Evolutionary conservation across 331 rosid species (phyloP), one percentile per base, ranked within the genome.

Genomic region (Malus hybrid): DNA sequence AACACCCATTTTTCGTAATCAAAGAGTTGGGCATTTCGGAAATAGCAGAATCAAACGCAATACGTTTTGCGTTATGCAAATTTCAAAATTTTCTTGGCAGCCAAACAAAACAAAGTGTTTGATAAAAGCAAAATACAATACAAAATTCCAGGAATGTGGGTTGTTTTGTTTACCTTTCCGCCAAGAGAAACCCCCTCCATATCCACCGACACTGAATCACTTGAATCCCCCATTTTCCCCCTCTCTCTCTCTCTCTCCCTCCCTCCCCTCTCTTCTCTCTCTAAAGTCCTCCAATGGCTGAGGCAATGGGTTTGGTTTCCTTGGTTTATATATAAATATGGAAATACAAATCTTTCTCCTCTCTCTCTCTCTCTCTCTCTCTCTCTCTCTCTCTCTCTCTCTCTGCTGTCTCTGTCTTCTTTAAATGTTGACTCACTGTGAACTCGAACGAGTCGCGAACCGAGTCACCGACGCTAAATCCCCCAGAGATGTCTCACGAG

Each of bases 391-490:
- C 24, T 69, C 46, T 44, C 29, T 2, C 29, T 28, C 29, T 28
- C 3, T 24, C 3, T 28, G 29, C 29, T 28, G 29, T 28, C 29
- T 28, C 29, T 28, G 29, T 28, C 29, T 28, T 44, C 29, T 62
- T 26, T 8, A 60, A 46, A 24, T 44, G 68, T 65, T 65, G 62
- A 82, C 84, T 71, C 84, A 83, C 63, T 32, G 42, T 55, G 26
- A 83, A 86, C 89, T 89, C 93, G 89, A 19, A 22, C 90, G 90
- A 81, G 93, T 88, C 10, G 30, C 83, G 6, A 79, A 70, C 69
- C 89, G 98, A 89, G 98, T 89, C 93, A 93, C 97, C 97, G 97
- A 93, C 97, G 96, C 93, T 86, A 73, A 42, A 70, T 78, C 74
- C 79, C 79, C 79, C 70, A 64, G 79, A 74, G 56, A 36, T 69